Base-by-base conservation (phyloP, 345 rosid species). In the Gossypium bickii region DNA sequence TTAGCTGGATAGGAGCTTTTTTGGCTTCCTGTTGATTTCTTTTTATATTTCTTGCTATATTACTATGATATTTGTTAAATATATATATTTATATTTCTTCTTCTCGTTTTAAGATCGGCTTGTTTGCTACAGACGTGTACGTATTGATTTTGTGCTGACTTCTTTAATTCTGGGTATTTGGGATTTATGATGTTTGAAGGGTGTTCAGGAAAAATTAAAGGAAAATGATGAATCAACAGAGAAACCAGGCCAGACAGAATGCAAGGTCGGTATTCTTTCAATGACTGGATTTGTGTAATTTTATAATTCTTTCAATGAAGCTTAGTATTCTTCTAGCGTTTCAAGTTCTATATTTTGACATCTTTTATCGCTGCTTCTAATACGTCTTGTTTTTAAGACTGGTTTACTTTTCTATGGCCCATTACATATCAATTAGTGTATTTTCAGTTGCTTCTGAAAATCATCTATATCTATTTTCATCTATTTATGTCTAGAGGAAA, bases 161-260 rank as follows among this genome's bases (percentile, higher is more conserved):
- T 67, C 11, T 67, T 20, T 59, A n/a, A 27, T 41, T 65, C 29
- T 41, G 47, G 73, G 52, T 75, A 25, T 74, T 72, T 73, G 34
- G 59, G 65, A 53, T 78, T 82, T 74, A 65, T 78, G 29, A 76
- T 27, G 44, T 16, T 56, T 78, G 77, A 82, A 96, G 98, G 78
- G 53, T 82, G 77, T 82, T 29, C 89, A 84, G 85, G 93, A 90
- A 59, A 90, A 79, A 69, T 73, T 72, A 60, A 85, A 84, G 77
- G 97, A 88, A 77, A 80, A 60, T 72, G 95, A 92, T 76, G 97
- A 89, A 51, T 72, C 73, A 17, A 60, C 47, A 53, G 96, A 95
- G 78, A 82, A 75, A 75, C 78, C 79, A 1, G 85, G 79, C 78
- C 93, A 77, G 86, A 78, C 87, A 77, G 97, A 93, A 78, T 96